A percentile compares a stretch with the other conserved stretches of the same genome.
These are phyloP conservation scores for Globisporangium uncinulatum DNA, from an alignment of 352 stramenopile genomes.

Conservation along the genomic window DNA sequence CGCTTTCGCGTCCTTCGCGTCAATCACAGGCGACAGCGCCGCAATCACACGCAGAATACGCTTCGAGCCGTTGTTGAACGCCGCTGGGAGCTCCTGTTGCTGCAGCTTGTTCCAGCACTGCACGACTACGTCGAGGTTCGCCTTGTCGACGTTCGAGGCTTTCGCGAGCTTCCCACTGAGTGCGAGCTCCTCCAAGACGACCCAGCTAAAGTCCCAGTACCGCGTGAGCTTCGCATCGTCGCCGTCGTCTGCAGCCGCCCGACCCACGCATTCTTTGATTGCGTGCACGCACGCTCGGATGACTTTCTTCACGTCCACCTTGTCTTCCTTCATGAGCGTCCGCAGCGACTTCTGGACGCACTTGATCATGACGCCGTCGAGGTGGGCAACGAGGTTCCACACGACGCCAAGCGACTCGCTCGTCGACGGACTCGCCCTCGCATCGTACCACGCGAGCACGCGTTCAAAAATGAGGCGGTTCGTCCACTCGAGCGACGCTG, in stretches of 20 bases:
- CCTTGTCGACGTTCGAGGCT: slow-evolving; percentile 40
- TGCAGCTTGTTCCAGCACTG: slow-evolving; percentile 80
- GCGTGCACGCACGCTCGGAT: slow-evolving; percentile 55
- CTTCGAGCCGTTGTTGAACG: slow-evolving; percentile 74
- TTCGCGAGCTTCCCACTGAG: slow-evolving; percentile 54
- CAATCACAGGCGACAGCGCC: slow-evolving; percentile 62
- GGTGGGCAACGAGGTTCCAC: slow-evolving; percentile 59
- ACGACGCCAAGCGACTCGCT: slow-evolving; percentile 29
- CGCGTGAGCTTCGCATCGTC: slow-evolving; percentile 27
- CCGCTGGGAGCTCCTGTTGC: slow-evolving; percentile 47
- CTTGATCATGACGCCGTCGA: slow-evolving; percentile 74
- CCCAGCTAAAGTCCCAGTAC: slow-evolving; percentile 83
- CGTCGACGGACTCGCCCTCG: slow-evolving; percentile 24
- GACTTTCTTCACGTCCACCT: slow-evolving; percentile 49
- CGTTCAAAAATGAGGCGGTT: slow-evolving; percentile 63
- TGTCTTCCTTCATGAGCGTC: slow-evolving; percentile 59
- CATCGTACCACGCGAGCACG: slow-evolving; percentile 52
- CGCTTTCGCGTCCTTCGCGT: slow-evolving; percentile 64
- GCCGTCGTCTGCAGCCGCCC: slow-evolving; percentile 24
- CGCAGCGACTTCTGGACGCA: slow-evolving; percentile 71
- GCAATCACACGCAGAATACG: slow-evolving; percentile 80
- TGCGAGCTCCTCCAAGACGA: slow-evolving; percentile 74
- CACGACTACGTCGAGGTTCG: slow-evolving; percentile 66
- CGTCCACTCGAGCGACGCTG: slow-evolving; percentile 47
- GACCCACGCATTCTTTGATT: slow-evolving; percentile 49